Evolutionary conservation across 495 filamentous ascomycete species (phyloP).

Genomic region (Penicillium robsamsonii): DNA sequence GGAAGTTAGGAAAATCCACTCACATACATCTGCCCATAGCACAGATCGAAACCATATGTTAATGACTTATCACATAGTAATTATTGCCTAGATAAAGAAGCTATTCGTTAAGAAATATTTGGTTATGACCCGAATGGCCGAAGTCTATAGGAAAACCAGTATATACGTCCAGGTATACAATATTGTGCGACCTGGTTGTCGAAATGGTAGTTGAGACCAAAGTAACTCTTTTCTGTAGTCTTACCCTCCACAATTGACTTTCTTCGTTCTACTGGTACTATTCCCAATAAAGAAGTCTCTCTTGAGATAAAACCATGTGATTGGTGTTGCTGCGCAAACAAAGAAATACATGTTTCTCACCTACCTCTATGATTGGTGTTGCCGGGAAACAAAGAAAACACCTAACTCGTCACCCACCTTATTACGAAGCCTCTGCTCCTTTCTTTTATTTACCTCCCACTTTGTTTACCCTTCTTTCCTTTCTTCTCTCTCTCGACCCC

Average conservation of each 20-base stretch:
- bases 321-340: conserved; percentile 1
- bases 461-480: background rate
- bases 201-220: background rate
- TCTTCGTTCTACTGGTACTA: background rate
- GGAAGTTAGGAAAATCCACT: background rate
- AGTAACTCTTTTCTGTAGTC: background rate
- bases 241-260: background rate
- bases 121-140: background rate
- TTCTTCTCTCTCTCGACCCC: background rate
- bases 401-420: background rate
- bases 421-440: background rate
- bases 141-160: background rate
- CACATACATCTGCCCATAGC: background rate
- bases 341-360: background rate
- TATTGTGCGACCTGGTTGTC: background rate
- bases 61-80: background rate
- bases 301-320: background rate
- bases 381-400: background rate
- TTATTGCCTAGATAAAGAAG: background rate
- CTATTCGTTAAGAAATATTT: background rate
- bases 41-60: background rate
- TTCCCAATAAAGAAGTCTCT: background rate
- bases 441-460: background rate
- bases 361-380: background rate
- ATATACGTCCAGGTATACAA: background rate